Evolutionary conservation across 352 stramenopile genomes (phyloP), one percentile per base, ranked within the genome.

Genomic region (Pythium graminicola): DNA sequence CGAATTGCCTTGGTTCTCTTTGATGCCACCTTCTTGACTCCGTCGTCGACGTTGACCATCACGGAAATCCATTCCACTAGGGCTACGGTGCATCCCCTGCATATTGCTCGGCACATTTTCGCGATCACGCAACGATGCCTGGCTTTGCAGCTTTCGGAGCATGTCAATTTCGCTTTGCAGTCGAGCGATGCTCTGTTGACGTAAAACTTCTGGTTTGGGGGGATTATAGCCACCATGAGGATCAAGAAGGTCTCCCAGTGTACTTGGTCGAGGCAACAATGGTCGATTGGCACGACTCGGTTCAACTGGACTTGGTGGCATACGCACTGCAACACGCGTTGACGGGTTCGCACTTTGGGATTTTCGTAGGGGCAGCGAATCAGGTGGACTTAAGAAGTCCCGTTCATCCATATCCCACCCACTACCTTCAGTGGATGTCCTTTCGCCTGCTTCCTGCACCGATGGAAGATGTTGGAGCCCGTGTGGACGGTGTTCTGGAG

Each of bases 161-260:
- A 61, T 27, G 20, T 61, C 39, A 28, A 61, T 44, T 29, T 61
- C 54, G 44, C 54, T 61, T 35, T 54, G 46, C 17, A 61, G 38
- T 7, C 54, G 54, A 13, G 44, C 29, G 19, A 61, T 42, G 27
- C 49, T 54, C 6, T n/a, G n/a, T n/a, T 38, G 54, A n/a, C 39
- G 36, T 8, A 54, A 20, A 7, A 56, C n/a, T 33, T 55, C 36
- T 4, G 46, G 43, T 16, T 51, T 54, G 1, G 54, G 46, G 22
- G 54, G 54, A 39, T 31, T 56, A 22, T 52, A 56, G 5, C 54
- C 54, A 11, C 54, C 46, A 32, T 56, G 28, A 4, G 54, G 54
- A 32, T 62, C 54, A 1, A 62, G 40, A 5, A 62, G 24, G 24
- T 62, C 54, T 7, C 54, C 54, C 10, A 62, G 24, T 14, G 54